These are phyloP conservation scores for Thozetella sp. DNA, from an alignment of 495 filamentous ascomycete genomes.

Conservation along the genomic window DNA sequence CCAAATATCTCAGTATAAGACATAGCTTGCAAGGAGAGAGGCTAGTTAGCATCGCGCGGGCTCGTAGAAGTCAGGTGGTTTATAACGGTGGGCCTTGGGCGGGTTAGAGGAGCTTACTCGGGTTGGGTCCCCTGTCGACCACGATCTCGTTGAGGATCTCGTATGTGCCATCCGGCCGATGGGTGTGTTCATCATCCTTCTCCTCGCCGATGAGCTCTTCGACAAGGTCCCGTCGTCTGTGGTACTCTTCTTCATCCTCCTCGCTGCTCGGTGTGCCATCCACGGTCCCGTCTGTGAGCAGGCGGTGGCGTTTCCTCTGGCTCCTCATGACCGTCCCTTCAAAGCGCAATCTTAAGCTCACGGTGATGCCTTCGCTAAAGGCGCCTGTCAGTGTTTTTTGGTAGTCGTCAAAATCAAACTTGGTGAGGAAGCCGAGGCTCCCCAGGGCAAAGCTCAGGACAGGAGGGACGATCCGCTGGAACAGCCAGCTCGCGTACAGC, in stretches of 20 bases:
- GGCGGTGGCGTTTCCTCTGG: conserved; percentile 42
- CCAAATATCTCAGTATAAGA: conserved; percentile 88
- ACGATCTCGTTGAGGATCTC: conserved; percentile 95
- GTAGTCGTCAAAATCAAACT: conserved; percentile 86
- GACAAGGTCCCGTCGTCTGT: conserved; percentile 66
- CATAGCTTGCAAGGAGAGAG: conserved; percentile 62
- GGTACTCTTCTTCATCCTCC: conserved; percentile 21
- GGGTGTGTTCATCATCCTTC: conserved; percentile 76
- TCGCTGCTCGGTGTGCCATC: conserved; percentile 8
- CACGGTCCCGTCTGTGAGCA: conserved; percentile 4
- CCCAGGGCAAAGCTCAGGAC: conserved; percentile 90
- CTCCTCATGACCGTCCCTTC: conserved; percentile 95
- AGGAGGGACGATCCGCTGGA: conserved; percentile 94
- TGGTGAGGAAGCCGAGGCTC: conserved; percentile 92
- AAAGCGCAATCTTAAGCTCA: conserved; percentile 86
- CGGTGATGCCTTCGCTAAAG: conserved; percentile 81
- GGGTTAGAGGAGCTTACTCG: conserved; percentile 54
- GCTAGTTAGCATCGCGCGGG: too few relatives aligned
- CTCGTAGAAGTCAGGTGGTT: too few relatives aligned
- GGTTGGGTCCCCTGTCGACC: conserved; percentile 88
- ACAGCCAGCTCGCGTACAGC: conserved; percentile 93
- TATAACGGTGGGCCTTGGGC: conserved; percentile 8
- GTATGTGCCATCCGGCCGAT: conserved; percentile 76
- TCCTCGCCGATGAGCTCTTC: conserved; percentile 88
- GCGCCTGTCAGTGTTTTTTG: conserved; percentile 68